Percentiles rank a stretch among this genome's conserved stretches.
These are phyloP conservation scores for Limnomonas spitsbergensis DNA, from an alignment of 139 green algal genomes.

Conservation along the genomic window DNA sequence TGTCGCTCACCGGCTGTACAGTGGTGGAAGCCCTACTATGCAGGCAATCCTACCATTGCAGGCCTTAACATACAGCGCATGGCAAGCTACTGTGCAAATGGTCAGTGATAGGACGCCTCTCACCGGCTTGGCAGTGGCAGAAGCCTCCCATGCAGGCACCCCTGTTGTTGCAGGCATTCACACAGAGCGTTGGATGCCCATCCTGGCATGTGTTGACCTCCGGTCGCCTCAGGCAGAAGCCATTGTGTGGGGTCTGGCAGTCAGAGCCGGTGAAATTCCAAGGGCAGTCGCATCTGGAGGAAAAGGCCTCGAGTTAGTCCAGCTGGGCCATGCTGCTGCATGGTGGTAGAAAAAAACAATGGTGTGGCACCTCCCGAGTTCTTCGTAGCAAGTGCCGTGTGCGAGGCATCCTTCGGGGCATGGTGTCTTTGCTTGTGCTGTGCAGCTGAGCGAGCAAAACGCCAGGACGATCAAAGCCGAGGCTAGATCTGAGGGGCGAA, in stretches of 20 bases:
- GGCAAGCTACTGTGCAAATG: background rate
- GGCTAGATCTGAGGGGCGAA: too few species aligned
- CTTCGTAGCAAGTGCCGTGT: slow-evolving; percentile 17
- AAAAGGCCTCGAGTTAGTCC: background rate
- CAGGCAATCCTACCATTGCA: too few species aligned
- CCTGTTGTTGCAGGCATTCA: slow-evolving; percentile 33
- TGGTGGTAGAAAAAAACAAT: background rate
- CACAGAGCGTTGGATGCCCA: slow-evolving; percentile 30
- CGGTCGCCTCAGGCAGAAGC: slow-evolving; percentile 33
- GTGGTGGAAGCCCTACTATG: too few species aligned
- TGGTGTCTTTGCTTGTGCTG: too few species aligned
- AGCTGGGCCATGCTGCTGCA: background rate
- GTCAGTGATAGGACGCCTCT: too few species aligned
- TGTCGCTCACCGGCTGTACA: too few species aligned
- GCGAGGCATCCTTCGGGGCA: slow-evolving; percentile 1
- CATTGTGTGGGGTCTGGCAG: slow-evolving; percentile 11
- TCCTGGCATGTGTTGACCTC: slow-evolving; percentile 37
- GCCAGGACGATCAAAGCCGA: too few species aligned
- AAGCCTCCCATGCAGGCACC: slow-evolving; percentile 17
- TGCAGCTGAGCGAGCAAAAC: too few species aligned
- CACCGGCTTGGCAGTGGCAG: slow-evolving; percentile 17
- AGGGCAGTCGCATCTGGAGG: slow-evolving; percentile 33
- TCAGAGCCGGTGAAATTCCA: slow-evolving; percentile 34
- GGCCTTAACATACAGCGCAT: too few species aligned
- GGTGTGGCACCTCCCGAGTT: slow-evolving; percentile 12